Evolutionary conservation across 768 basidiomycete genomes (phyloP).

Genomic region (Ramaria sp.): DNA sequence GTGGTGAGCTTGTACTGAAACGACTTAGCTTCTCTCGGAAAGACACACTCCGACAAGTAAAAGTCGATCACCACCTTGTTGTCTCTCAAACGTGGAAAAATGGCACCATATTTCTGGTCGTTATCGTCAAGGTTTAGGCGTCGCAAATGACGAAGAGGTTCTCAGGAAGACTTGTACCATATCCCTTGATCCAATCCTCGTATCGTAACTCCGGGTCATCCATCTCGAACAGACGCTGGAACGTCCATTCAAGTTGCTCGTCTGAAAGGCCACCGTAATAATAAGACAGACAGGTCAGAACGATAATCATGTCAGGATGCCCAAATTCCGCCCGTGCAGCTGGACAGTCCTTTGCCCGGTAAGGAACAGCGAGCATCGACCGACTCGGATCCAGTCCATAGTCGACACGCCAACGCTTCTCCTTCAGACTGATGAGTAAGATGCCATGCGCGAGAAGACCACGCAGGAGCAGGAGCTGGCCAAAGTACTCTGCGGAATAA

Average conservation of each 20-base stretch:
- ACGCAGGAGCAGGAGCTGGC: slow-evolving; percentile 30
- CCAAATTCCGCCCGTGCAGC: slow-evolving; percentile 36
- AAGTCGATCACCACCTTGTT: slow-evolving; percentile 35
- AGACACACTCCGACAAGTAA: slow-evolving; percentile 34
- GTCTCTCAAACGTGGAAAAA: slow-evolving; percentile 25
- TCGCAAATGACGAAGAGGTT: slow-evolving; percentile 21
- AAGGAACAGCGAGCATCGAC: slow-evolving; percentile 40
- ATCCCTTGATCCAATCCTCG: slow-evolving; percentile 24
- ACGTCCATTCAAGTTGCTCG: slow-evolving; percentile 26
- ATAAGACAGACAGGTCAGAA: slow-evolving; percentile 36
- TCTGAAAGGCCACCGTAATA: slow-evolving; percentile 35
- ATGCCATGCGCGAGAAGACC: slow-evolving; percentile 34
- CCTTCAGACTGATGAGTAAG: slow-evolving; percentile 25
- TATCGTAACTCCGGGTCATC: slow-evolving; percentile 34
- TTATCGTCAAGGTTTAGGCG: slow-evolving; percentile 34
- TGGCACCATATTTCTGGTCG: slow-evolving; percentile 17
- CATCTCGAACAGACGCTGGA: slow-evolving; percentile 27
- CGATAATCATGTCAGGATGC: slow-evolving; percentile 38
- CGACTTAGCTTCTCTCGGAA: slow-evolving; percentile 38
- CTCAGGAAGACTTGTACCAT: slow-evolving; percentile 17
- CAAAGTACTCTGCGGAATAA: slow-evolving; percentile 19
- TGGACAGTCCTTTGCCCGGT: slow-evolving; percentile 39
- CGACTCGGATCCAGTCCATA: slow-evolving; percentile 35
- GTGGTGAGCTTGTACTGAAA: slow-evolving; percentile 38
- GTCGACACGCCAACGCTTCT: slow-evolving; percentile 39